Conservation (phyloP, 768 basidiomycete species). For the Leucosporidium creatinivorum region DNA sequence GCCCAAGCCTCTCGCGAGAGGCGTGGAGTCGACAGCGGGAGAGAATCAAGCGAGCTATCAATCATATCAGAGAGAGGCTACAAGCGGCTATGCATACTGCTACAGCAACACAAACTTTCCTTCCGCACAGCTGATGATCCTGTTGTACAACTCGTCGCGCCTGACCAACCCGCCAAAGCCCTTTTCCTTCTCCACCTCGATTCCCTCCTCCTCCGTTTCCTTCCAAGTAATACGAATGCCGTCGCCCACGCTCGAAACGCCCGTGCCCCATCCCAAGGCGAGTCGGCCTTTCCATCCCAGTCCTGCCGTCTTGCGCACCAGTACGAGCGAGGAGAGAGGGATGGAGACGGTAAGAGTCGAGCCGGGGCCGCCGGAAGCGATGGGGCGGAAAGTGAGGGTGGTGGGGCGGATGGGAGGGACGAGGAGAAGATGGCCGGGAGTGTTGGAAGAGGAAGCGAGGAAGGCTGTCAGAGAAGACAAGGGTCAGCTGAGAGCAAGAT, state of each 20-base stretch:
- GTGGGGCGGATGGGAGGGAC: neutral
- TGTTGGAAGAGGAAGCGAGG: neutral
- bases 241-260: neutral
- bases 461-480: neutral
- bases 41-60: no score
- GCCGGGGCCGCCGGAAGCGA: neutral
- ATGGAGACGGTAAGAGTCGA: neutral
- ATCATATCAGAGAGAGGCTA: no score
- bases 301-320: neutral
- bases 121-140: neutral
- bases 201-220: neutral
- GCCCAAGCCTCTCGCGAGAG: no score
- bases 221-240: neutral
- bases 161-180: neutral
- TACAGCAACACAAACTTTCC: neutral
- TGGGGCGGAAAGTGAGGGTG: neutral
- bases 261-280: neutral
- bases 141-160: constrained; percentile 3
- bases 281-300: neutral
- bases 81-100: neutral
- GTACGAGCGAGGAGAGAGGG: neutral
- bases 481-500: no score
- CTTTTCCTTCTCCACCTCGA: no score
- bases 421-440: constrained; percentile 1
- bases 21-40: no score